Percentiles rank a stretch among this genome's conserved stretches.
phyloP scores from a whole-genome alignment of 805 yeast species.

The Yamadazyma endophytica region DNA sequence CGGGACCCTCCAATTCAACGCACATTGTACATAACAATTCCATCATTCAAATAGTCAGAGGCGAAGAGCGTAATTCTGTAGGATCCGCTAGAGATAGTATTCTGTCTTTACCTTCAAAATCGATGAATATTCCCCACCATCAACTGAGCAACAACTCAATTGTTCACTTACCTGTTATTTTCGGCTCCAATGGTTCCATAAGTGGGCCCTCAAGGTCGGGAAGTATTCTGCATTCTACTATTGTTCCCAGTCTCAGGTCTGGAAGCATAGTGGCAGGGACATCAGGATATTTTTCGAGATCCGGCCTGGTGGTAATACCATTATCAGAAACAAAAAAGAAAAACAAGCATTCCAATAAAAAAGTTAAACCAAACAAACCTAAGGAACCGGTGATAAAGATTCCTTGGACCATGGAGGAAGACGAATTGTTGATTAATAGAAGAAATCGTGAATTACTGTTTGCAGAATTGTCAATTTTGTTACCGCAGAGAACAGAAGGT shows the following conservation, averaged over 20 bases:
- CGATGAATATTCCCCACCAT: constrained; percentile 46
- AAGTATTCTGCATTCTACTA: constrained; percentile 31
- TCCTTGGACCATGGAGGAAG: constrained; percentile 66
- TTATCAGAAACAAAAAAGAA: constrained; percentile 19
- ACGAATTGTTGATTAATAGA: constrained; percentile 56
- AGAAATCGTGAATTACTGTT: constrained; percentile 57
- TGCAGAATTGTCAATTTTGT: constrained; percentile 67
- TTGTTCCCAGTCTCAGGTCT: constrained; percentile 37
- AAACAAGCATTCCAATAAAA: constrained; percentile 6
- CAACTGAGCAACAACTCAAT: constrained; percentile 34
- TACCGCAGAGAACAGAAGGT: constrained; percentile 70
- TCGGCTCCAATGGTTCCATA: constrained; percentile 36
- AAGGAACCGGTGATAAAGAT: constrained; percentile 20
- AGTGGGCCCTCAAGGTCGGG: constrained; percentile 39
- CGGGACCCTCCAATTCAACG: constrained; percentile 10
- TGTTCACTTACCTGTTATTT: constrained; percentile 40
- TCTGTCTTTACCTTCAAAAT: constrained; percentile 39
- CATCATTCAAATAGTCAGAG: constrained; percentile 35
- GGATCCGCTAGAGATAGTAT: constrained; percentile 35
- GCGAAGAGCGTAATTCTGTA: constrained; percentile 34
- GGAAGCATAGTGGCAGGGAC: constrained; percentile 30
- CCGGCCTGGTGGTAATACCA: constrained; percentile 37
- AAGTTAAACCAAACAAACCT: constrained; percentile 5
- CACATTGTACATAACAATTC: constrained; percentile 29
- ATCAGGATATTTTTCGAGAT: constrained; percentile 31